A percentile compares a stretch with the other conserved stretches of the same genome.
Evolutionary conservation across 345 rosid species (phyloP).

Genomic region (Hevea brasiliensis): DNA sequence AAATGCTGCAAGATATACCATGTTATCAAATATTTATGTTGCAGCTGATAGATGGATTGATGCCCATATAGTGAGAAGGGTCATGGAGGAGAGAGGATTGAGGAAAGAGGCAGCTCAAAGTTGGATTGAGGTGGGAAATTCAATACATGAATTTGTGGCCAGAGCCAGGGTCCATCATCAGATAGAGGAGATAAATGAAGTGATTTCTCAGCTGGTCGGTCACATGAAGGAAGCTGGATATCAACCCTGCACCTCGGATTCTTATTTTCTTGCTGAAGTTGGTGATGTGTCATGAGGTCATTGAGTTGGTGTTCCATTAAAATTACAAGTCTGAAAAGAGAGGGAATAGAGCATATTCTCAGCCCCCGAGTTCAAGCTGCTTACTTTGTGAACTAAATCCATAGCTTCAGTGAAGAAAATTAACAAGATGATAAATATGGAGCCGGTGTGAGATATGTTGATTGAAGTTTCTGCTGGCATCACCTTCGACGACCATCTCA

Average conservation of each 20-base stretch:
- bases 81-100: constrained; percentile 36
- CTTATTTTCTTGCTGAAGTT: constrained; percentile 13
- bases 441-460: too few relatives aligned
- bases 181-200: constrained; percentile 26
- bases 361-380: neutral
- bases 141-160: constrained; percentile 36
- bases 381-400: neutral
- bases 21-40: constrained; percentile 45
- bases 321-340: neutral
- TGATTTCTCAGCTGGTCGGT: constrained; percentile 22
- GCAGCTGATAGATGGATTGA: constrained; percentile 47
- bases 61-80: constrained; percentile 34
- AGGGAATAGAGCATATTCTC: neutral
- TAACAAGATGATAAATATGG: too few relatives aligned
- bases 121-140: constrained; percentile 50
- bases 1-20: constrained; percentile 47
- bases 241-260: constrained; percentile 3
- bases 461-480: too few relatives aligned
- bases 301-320: neutral
- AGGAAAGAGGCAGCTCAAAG: constrained; percentile 41
- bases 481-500: too few relatives aligned
- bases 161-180: constrained; percentile 36
- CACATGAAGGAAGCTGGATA: constrained; percentile 41
- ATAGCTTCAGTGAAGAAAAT: too few relatives aligned
- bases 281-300: constrained; percentile 13